Percentiles rank a stretch among this genome's conserved stretches.
phyloP scores from a whole-genome alignment of 108 stramenopile species.

The Skeletonema marinoi region DNA sequence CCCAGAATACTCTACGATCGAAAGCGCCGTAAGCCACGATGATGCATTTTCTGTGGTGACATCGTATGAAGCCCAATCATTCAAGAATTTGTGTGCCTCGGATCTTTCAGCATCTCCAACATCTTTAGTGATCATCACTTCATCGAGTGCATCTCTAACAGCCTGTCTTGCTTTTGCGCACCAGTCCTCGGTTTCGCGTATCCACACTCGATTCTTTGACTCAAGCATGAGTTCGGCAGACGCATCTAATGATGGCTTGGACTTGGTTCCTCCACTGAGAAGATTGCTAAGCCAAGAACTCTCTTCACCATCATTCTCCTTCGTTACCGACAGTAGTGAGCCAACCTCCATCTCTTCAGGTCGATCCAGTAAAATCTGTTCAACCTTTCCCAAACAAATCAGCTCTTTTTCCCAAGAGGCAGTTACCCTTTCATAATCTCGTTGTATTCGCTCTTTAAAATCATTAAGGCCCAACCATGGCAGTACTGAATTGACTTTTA shows the following conservation, averaged over 20 bases:
- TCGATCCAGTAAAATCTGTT: slow-evolving; percentile 45
- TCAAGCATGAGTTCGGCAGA: slow-evolving; percentile 12
- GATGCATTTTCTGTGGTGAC: slow-evolving; percentile 9
- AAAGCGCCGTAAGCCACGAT: slow-evolving; percentile 38
- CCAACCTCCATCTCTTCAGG: slow-evolving; percentile 57
- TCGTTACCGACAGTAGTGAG: slow-evolving; percentile 26
- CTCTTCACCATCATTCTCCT: background rate
- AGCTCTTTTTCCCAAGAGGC: slow-evolving; percentile 69
- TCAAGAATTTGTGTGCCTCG: slow-evolving; percentile 7
- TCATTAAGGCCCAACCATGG: background rate
- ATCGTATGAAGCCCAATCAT: slow-evolving; percentile 48
- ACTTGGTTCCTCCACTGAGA: background rate
- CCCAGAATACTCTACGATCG: slow-evolving; percentile 40
- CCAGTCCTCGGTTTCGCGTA: slow-evolving; percentile 33
- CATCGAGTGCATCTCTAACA: slow-evolving; percentile 34
- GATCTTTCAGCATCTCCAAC: background rate
- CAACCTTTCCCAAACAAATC: slow-evolving; percentile 58
- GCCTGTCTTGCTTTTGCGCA: slow-evolving; percentile 14
- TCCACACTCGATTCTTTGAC: slow-evolving; percentile 41
- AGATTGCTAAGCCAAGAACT: background rate
- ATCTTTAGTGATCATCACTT: slow-evolving; percentile 20
- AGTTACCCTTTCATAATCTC: slow-evolving; percentile 38
- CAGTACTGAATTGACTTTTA: background rate
- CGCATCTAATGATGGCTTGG: slow-evolving; percentile 13
- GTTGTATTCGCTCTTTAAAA: slow-evolving; percentile 24